A percentile compares a stretch with the other conserved stretches of the same genome.
Conservation (phyloP, 2,329 filamentous ascomycete genomes). For the Epichloe gansuensis region DNA sequence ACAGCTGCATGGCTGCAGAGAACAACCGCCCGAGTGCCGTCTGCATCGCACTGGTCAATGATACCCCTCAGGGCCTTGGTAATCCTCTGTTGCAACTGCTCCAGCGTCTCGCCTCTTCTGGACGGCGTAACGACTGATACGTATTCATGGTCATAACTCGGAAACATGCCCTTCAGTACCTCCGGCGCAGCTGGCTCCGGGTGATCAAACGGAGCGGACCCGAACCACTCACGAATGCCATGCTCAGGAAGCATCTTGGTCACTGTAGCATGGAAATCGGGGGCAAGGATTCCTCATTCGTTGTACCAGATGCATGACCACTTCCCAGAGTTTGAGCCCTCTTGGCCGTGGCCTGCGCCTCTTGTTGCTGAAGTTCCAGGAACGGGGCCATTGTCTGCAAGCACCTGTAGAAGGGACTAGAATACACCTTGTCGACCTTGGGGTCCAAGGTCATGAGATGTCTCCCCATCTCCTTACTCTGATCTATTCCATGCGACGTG, state of each 20-base stretch:
- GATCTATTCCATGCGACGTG: conserved; percentile 73
- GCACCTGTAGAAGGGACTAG: conserved; percentile 77
- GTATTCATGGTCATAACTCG: conserved; percentile 45
- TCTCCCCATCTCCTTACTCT: conserved; percentile 64
- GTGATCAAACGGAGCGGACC: conserved; percentile 72
- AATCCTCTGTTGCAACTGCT: conserved; percentile 68
- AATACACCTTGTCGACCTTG: conserved; percentile 66
- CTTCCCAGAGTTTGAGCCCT: background rate
- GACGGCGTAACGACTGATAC: conserved; percentile 54
- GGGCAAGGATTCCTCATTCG: background rate
- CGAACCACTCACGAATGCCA: conserved; percentile 79
- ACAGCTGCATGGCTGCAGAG: conserved; percentile 85
- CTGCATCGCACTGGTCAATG: conserved; percentile 59
- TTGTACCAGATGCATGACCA: background rate
- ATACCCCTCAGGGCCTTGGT: conserved; percentile 58
- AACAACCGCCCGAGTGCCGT: conserved; percentile 57
- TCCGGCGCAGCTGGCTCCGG: conserved; percentile 58
- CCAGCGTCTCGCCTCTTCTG: conserved; percentile 63
- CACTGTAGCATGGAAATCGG: conserved; percentile 4
- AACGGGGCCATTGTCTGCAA: conserved; percentile 72
- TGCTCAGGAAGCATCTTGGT: conserved; percentile 41
- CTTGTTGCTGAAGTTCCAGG: conserved; percentile 30
- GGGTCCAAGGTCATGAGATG: conserved; percentile 52
- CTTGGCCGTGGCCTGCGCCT: background rate
- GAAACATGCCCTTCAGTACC: conserved; percentile 56